phyloP scores from a whole-genome alignment of 2,329 filamentous ascomycete genomes.

The Penicillium griseofulvum region DNA sequence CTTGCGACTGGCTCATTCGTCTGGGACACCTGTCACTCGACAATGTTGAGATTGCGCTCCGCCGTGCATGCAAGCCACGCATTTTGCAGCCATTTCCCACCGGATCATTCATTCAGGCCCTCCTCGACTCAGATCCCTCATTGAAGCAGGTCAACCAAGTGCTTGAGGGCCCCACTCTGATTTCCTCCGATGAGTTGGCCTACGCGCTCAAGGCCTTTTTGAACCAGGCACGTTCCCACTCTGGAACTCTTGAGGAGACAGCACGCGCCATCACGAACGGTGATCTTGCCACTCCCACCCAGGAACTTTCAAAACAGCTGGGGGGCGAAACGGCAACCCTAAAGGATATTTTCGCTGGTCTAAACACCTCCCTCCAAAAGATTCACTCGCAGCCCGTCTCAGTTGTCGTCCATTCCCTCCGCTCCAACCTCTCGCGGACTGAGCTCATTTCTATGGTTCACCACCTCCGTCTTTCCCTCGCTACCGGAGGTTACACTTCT shows the following conservation, averaged over 20 bases:
- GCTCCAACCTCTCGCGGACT: conserved; percentile 38
- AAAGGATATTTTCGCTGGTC: conserved; percentile 36
- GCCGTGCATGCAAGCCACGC: conserved; percentile 33
- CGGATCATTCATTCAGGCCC: conserved; percentile 40
- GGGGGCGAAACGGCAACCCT: conserved; percentile 24
- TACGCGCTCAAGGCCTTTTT: conserved; percentile 42
- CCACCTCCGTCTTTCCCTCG: conserved; percentile 45
- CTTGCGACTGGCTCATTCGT: conserved; percentile 44
- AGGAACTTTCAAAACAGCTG: conserved; percentile 18
- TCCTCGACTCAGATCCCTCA: conserved; percentile 41
- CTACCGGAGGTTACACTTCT: conserved; percentile 43
- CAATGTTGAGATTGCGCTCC: conserved; percentile 42
- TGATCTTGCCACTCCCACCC: conserved; percentile 24
- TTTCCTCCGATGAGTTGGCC: conserved; percentile 41
- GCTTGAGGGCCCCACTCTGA: conserved; percentile 34
- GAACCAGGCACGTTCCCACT: conserved; percentile 37
- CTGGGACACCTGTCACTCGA: conserved; percentile 38
- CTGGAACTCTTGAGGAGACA: conserved; percentile 33
- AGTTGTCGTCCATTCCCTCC: conserved; percentile 34
- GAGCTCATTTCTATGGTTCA: conserved; percentile 43
- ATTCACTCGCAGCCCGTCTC: conserved; percentile 35
- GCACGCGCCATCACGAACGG: conserved; percentile 33
- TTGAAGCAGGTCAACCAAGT: conserved; percentile 38
- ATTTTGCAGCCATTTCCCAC: conserved; percentile 39
- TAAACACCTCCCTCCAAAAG: conserved; percentile 40